Base-by-base conservation (phyloP, 768 basidiomycete species). In the Phanerochaete carnosa region DNA sequence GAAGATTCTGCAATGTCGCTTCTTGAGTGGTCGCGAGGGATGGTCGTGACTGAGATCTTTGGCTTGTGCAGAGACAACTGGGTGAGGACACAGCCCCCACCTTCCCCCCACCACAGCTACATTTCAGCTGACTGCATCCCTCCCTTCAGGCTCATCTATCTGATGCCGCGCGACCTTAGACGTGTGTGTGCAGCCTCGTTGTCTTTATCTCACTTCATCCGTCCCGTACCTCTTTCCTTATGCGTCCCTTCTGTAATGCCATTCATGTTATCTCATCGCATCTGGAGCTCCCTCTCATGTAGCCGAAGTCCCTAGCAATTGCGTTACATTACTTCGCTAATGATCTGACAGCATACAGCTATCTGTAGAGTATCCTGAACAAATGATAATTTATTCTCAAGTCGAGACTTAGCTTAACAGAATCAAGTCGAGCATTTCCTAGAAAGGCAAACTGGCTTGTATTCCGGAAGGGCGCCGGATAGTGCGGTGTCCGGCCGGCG, bases 21-120 rank as follows among this genome's bases (percentile, higher is more conserved):
- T 97, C 78, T 76, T 98, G 63, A 80, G 80, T 57, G 94, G 94
- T 9, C 73, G 75, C 23, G 85, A 80, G 32, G 94, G 95, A 6
- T 97, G 94, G 94, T 37, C 50, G 45, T 53, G 51, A 52, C 19
- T 32, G 8, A 15, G 7, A 35, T 55, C 32, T 8, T 9, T 45
- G 12, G 26, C 26, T 25, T 9, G 39, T 43, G 19, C 19, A 43
- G 39, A 43, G 39, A 43, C 39, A 26, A 23, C 13, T 25, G 13
- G 7, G 30, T 58, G 19, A 43, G 39, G 15, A 7, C 22, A 33
- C 45, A 43, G 39, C 19, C 11, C 39, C 19, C 19, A n/a, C n/a
- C 6, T 9, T 7, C 8, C 19, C 19, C 11, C 39, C 19, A 43
- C 22, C 26, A 35, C 15, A 15, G n/a, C 16, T 13, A 59, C 35